Evolutionary conservation across 768 basidiomycete genomes (phyloP), one percentile per base, ranked within the genome.

Genomic region (Russula brevipes): DNA sequence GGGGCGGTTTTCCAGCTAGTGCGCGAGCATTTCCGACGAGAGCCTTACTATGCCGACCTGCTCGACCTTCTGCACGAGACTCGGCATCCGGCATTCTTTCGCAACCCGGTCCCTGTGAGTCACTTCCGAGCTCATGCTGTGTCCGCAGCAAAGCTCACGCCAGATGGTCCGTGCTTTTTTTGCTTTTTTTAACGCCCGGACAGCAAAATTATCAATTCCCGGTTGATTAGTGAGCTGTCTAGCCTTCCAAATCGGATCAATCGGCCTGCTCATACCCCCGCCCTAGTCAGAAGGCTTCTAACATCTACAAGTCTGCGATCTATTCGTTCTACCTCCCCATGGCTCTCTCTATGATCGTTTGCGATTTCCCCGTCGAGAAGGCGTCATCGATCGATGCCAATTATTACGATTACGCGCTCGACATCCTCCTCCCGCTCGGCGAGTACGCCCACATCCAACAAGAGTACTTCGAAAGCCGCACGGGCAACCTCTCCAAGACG

Each of bases 321-420:
- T 98, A 98, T 77, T 97, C 93, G 36, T 98, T 97, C 82, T 97
- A 98, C 79, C 91, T 99, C 66, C 94, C 97, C 49, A 91, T 98
- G 65, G 97, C 95, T 10, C 86, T 94, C 66, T 93, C 94, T 17
- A 87, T 98, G 88, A 83, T 87, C 73, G 78, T 94, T 73, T 82
- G 81, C 69, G 78, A 79, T 54, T 81, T 92, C 52, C 84, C 89
- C 7, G 55, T 61, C 42, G 76, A 78, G 51, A 72, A 76, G 24
- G 81, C 74, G 69, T 71, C 76, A 69, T 74, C 73, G 68, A 73
- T 75, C 73, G 74, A 71, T 78, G 76, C 53, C 61, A 77, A 79
- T 51, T 83, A 88, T 3, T 96, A 91, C 78, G 81, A 85, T 35
- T 71, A 83, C 67, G 89, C 92, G 1, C 79, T 84, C 47, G 81